Evolutionary conservation across 2,329 filamentous ascomycete species (phyloP).

Genomic region (Drechslerella stenobrocha): DNA sequence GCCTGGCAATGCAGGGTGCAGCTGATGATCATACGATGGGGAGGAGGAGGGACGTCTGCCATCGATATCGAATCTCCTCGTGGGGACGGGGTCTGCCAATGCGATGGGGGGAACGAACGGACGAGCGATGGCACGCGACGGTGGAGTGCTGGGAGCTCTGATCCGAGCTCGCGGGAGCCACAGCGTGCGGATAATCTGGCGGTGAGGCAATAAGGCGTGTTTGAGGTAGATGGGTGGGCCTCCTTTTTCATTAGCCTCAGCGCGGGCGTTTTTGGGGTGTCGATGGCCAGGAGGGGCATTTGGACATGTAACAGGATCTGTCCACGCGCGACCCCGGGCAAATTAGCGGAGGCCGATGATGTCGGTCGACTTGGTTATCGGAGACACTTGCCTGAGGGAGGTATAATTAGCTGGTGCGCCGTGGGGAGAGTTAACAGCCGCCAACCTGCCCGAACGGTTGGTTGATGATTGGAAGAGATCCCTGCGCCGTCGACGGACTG

Average conservation of each 20-base stretch:
- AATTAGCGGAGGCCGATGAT: not conserved
- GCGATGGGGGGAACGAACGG: not conserved
- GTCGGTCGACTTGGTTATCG: not conserved
- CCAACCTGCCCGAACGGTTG: slow-evolving; percentile 1
- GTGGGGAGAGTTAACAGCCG: not conserved
- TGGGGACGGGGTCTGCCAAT: not conserved
- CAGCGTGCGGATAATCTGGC: not conserved
- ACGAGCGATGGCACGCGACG: slow-evolving; percentile 5
- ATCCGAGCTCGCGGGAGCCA: not conserved
- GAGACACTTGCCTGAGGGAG: too few relatives aligned
- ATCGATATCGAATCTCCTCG: slow-evolving; percentile 4
- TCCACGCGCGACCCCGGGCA: not conserved
- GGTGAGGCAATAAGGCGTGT: not conserved
- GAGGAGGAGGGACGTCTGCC: not conserved
- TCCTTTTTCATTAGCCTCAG: slow-evolving; percentile 6
- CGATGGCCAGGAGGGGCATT: slow-evolving; percentile 2
- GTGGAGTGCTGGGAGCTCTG: not conserved
- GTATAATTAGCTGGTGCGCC: too few relatives aligned
- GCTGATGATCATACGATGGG: not conserved
- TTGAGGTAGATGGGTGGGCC: slow-evolving; percentile 3
- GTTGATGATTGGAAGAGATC: not conserved
- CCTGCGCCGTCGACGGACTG: not conserved
- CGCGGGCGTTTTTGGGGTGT: not conserved
- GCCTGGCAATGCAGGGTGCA: not conserved
- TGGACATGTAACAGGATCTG: slow-evolving; percentile 1